Percentiles rank a stretch among this genome's conserved stretches.
Conservation (phyloP, 805 yeast genomes). For the Nakazawaea pomicola region DNA sequence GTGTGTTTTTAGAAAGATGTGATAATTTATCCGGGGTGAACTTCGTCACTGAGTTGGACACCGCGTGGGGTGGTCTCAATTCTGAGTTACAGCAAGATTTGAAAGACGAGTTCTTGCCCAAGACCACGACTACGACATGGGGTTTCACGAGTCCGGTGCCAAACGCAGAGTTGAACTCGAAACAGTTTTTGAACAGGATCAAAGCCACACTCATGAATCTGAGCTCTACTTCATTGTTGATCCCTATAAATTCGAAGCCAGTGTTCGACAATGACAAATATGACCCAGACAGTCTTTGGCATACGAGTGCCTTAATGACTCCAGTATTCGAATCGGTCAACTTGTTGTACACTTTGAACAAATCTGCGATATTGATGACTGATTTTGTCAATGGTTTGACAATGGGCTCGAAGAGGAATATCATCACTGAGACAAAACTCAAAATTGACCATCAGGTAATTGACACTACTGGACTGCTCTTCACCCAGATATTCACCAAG, state of each 20-base stretch:
- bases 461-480: too few species aligned
- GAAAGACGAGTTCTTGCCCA: constrained; percentile 66
- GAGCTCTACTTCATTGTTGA: constrained; percentile 43
- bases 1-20: constrained; percentile 66
- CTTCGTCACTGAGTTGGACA: constrained; percentile 62
- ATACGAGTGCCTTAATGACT: constrained; percentile 30
- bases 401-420: constrained; percentile 37
- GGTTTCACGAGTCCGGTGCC: constrained; percentile 28
- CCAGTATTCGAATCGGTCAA: constrained; percentile 42
- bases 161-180: constrained; percentile 18
- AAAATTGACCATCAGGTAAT: too few species aligned
- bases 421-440: constrained; percentile 36
- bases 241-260: constrained; percentile 43
- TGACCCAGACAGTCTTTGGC: constrained; percentile 37
- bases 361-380: constrained; percentile 33
- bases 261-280: constrained; percentile 13
- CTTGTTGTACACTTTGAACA: constrained; percentile 35
- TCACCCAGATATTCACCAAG: too few species aligned
- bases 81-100: constrained; percentile 44
- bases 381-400: constrained; percentile 37
- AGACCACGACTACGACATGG: constrained; percentile 43
- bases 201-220: constrained; percentile 40
- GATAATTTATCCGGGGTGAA: constrained; percentile 73
- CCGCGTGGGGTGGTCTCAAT: constrained; percentile 83
- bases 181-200: constrained; percentile 33